Evolutionary conservation across 768 basidiomycete species (phyloP), one percentile per base, ranked within the genome.

Genomic region (Mycena alexandri): DNA sequence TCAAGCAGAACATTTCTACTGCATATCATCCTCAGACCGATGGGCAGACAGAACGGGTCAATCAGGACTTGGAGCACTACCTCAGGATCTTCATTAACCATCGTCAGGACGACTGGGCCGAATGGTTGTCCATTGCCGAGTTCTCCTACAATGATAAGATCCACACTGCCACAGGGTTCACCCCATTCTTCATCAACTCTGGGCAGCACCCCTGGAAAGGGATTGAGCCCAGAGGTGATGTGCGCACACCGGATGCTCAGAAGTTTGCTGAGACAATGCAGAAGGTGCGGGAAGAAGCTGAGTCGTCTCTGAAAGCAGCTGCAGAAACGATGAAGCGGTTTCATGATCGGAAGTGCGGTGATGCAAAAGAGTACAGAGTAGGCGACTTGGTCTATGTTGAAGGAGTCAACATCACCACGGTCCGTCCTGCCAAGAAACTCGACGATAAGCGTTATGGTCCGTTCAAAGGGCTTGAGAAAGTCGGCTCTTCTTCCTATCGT

Each of bases 161-260:
- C 0, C 67, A 74, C 25, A 61, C 72, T 1, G 66, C 77, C 1
- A 81, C 75, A 19, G 74, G 76, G 0, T 55, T 73, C 19, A 69
- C 75, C n/a, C 80, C 77, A 0, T 80, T 81, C 72, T 77, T 75
- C 44, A 47, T 75, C 8, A 79, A 78, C 66, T 71, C 77, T 44
- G 76, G 79, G 25, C 71, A 69, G 21, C 60, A 79, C 46, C 77
- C 77, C 2, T 53, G 66, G 16, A 59, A 68, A 14, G 50, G 73
- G 4, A 55, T 72, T 17, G 63, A 75, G 24, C 71, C 67, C 2
- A 72, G 63, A 21, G 21, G 57, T 0, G 57, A 66, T 41, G 60
- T 74, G 14, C 38, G 66, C n/a, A 72, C 73, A 14, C 47, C 61
- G 3, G 42, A 58, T 13, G 73, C 76, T 14, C 48, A 65, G 9